Evolutionary conservation across 2,329 filamentous ascomycete species (phyloP), one percentile per base, ranked within the genome.

Genomic region (Coniochaeta sp.): DNA sequence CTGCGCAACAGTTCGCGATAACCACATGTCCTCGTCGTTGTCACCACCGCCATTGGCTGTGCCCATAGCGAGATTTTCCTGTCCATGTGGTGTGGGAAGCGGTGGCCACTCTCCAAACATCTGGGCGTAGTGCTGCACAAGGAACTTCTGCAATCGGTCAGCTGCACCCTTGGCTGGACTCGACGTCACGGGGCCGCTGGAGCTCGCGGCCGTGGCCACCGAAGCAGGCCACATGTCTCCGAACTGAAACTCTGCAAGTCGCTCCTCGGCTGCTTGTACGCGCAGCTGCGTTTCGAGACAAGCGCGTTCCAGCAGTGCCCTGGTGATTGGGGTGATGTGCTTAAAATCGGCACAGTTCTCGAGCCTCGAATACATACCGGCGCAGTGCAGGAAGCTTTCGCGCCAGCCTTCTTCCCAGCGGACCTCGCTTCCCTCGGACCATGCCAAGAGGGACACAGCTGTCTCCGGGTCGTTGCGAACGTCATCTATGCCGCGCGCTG

Each of bases 401-500:
- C 82, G 78, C 79, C 87, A 91, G 1, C 87, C 86, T 63, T 87
- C 83, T 52, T 84, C 79, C 85, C 87, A 89, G 5, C 78, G 78
- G 9, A 89, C 81, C 19, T 76, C 79, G 2, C 80, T 76, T n/a
- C 77, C 77, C 65, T 90, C 88, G 2, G 84, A 81, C 84, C 86
- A 90, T 0, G 84, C 81, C 4, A 91, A 75, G 17, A 90, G 72
- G 0, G 82, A 81, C 2, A 87, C 78, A 0, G 87, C 86, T 2
- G 77, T 76, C 38, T 83, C 81, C 0, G 84, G 75, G 62, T 85
- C 84, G 59, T 82, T 81, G 12, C 87, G 81, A 12, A 87, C 77
- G 67, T 90, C 86, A 63, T 89, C 85, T 6, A 89, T 80, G 6
- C 81, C 81, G 12, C 82, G 80, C 0, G 78, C 77, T 1, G 77